Conservation (phyloP, 2,329 filamentous ascomycete species). For the Botryotinia narcissicola region DNA sequence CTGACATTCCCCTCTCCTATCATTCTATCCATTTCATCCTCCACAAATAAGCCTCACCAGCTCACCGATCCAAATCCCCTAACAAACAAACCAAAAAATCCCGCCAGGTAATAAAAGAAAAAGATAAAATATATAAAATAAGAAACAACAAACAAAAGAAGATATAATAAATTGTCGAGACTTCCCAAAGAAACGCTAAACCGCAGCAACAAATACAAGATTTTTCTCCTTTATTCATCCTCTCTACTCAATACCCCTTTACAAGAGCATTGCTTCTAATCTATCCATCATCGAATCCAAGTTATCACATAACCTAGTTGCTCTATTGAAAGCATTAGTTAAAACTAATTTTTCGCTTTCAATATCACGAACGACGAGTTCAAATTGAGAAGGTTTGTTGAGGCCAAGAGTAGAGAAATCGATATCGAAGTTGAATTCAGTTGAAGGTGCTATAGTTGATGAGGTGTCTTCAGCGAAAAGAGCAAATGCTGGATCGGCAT, state of each 20-base stretch:
- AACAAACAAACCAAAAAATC: not conserved
- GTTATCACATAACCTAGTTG: slow-evolving; percentile 30
- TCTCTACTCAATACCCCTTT: not conserved
- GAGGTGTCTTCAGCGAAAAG: slow-evolving; percentile 50
- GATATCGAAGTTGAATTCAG: slow-evolving; percentile 44
- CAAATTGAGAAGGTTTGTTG: slow-evolving; percentile 63
- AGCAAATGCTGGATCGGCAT: slow-evolving; percentile 60
- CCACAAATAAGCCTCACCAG: not conserved
- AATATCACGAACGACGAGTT: slow-evolving; percentile 57
- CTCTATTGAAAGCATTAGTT: slow-evolving; percentile 27
- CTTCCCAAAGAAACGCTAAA: slow-evolving; percentile 28
- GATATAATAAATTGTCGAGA: not conserved
- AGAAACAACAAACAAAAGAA: slow-evolving; percentile 1
- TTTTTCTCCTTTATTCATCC: not conserved
- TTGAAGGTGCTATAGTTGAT: slow-evolving; percentile 34
- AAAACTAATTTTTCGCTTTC: slow-evolving; percentile 46
- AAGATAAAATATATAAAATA: slow-evolving; percentile 4
- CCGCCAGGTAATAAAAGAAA: not conserved
- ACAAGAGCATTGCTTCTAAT: slow-evolving; percentile 32
- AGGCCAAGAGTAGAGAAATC: slow-evolving; percentile 53
- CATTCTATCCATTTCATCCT: not conserved
- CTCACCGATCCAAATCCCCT: not conserved
- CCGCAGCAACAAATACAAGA: slow-evolving; percentile 26
- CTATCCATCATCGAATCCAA: slow-evolving; percentile 34
- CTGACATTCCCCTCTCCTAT: too few relatives aligned